phyloP scores from a whole-genome alignment of 179 eudicot species.

The Spinacia oleracea region DNA sequence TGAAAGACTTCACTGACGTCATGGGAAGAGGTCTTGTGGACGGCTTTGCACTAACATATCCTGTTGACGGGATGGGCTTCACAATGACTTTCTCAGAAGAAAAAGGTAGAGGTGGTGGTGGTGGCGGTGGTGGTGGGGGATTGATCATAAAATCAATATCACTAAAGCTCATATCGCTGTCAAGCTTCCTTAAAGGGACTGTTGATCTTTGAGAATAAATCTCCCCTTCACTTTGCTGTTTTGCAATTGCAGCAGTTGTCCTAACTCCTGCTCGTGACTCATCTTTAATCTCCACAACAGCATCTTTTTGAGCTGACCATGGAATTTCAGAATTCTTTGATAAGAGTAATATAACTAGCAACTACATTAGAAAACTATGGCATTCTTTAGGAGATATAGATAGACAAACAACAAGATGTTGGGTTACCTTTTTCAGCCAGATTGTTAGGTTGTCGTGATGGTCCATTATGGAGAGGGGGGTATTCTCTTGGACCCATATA shows the following conservation, averaged over 20 bases:
- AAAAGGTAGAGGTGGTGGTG: constrained; percentile 41
- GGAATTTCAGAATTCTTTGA: constrained; percentile 17
- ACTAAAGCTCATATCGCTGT: constrained; percentile 56
- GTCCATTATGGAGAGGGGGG: constrained; percentile 18
- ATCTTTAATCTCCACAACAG: constrained; percentile 48
- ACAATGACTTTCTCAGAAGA: constrained; percentile 55
- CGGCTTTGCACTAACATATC: constrained; percentile 33
- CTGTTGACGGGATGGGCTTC: constrained; percentile 49
- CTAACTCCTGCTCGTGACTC: constrained; percentile 50
- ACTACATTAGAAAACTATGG: neutral
- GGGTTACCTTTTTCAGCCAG: constrained; percentile 26
- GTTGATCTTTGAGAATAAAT: constrained; percentile 46
- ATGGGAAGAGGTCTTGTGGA: constrained; percentile 48
- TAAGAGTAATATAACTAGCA: constrained; percentile 2
- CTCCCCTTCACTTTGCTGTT: constrained; percentile 44
- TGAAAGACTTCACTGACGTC: constrained; percentile 71
- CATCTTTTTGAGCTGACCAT: constrained; percentile 51
- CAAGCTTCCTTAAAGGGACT: constrained; percentile 45
- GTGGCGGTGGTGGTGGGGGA: constrained; percentile 57
- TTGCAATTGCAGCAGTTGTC: constrained; percentile 41
- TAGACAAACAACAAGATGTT: neutral
- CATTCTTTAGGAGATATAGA: neutral
- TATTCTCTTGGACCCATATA: constrained; percentile 48
- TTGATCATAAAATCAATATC: constrained; percentile 61
- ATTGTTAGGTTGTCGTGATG: constrained; percentile 17